phyloP scores from a whole-genome alignment of 768 basidiomycete genomes.

The Boletus fagicola region DNA sequence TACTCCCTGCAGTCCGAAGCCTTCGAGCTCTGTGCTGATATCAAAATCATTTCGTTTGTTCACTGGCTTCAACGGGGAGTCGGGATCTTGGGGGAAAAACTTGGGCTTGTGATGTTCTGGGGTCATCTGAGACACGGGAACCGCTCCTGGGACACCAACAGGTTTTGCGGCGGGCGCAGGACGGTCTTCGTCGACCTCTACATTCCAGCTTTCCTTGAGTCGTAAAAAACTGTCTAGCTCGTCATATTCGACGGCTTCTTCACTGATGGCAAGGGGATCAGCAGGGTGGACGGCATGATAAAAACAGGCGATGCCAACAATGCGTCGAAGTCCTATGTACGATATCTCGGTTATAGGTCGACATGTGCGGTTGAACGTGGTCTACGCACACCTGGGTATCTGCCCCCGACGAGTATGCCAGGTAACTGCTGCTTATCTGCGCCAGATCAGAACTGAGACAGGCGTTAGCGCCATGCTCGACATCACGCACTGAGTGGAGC shows the following conservation, averaged over 20 bases:
- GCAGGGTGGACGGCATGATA: background rate
- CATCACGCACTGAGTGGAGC: conserved; percentile 57
- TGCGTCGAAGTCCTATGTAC: conserved; percentile 59
- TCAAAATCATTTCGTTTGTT: conserved; percentile 64
- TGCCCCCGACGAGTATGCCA: conserved; percentile 76
- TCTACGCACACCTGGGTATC: conserved; percentile 69
- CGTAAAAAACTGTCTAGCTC: conserved; percentile 72
- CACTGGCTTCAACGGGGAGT: conserved; percentile 51
- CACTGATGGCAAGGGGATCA: conserved; percentile 43
- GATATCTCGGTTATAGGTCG: conserved; percentile 6
- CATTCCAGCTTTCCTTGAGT: conserved; percentile 67
- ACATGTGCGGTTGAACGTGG: background rate
- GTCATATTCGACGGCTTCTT: conserved; percentile 79
- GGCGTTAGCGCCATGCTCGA: background rate
- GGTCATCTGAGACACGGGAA: conserved; percentile 74
- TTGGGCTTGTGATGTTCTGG: conserved; percentile 67
- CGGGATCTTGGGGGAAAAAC: conserved; percentile 44
- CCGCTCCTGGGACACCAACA: conserved; percentile 79
- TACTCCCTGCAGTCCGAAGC: conserved; percentile 73
- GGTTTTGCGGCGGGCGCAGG: conserved; percentile 54
- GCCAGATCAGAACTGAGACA: conserved; percentile 1
- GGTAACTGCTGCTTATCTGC: conserved; percentile 82
- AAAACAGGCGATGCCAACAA: conserved; percentile 51
- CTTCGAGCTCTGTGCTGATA: conserved; percentile 63
- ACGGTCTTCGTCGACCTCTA: conserved; percentile 56